Percentiles rank a stretch among this genome's conserved stretches.
Conservation (phyloP, 345 rosid genomes). For the Corchorus capsularis region DNA sequence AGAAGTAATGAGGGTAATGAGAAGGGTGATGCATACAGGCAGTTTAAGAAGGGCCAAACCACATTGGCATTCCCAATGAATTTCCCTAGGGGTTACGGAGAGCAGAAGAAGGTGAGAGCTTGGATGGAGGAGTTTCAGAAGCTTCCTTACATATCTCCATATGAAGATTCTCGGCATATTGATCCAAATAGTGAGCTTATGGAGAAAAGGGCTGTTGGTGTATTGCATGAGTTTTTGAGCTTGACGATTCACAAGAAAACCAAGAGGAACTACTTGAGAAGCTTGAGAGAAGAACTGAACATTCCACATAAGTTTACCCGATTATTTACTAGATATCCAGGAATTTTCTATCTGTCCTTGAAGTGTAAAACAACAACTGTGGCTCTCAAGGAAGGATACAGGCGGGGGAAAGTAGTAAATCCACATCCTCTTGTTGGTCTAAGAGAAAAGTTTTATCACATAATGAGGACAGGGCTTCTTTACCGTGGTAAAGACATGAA, state of each 20-base stretch:
- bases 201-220: conserved; percentile 97
- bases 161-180: conserved; percentile 71
- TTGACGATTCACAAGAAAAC: conserved; percentile 94
- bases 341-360: conserved; percentile 88
- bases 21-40: conserved; percentile 56
- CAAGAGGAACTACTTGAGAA: conserved; percentile 91
- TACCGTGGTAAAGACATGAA: conserved; percentile 68
- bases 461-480: conserved; percentile 90
- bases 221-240: conserved; percentile 86
- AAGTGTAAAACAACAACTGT: conserved; percentile 97
- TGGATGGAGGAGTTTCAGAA: conserved; percentile 99
- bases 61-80: conserved; percentile 77
- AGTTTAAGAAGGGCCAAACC: conserved; percentile 72
- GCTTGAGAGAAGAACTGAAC: conserved; percentile 77
- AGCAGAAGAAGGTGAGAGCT: conserved; percentile 81
- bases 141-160: conserved; percentile 91
- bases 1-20: conserved; percentile 50
- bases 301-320: conserved; percentile 91
- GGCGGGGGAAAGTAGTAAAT: conserved; percentile 67
- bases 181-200: conserved; percentile 85
- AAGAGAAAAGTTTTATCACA: conserved; percentile 76
- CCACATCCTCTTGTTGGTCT: conserved; percentile 80
- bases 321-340: conserved; percentile 86
- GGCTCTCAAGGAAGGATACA: conserved; percentile 84
- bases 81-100: conserved; percentile 93